Conservation (phyloP, 2,329 filamentous ascomycete species). For the Fusarium nanum region DNA sequence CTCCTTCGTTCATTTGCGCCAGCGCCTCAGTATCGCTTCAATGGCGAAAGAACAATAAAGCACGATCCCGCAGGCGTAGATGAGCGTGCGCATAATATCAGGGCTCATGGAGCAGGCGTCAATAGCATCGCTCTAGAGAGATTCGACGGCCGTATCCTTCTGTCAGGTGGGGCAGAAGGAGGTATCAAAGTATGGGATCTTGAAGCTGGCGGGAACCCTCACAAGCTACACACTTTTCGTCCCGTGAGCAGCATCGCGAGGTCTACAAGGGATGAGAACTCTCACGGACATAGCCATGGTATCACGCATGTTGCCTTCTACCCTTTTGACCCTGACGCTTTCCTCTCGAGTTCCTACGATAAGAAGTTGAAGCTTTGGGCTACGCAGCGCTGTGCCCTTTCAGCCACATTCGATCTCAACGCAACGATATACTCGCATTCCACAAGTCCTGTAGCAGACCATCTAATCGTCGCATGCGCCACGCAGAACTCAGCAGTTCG, state of each 20-base stretch:
- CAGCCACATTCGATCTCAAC: constrained; percentile 75
- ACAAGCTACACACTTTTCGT: constrained; percentile 61
- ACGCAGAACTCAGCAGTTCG: constrained; percentile 87
- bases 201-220: constrained; percentile 66
- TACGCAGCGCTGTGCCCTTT: constrained; percentile 69
- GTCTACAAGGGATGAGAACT: constrained; percentile 48
- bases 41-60: constrained; percentile 58
- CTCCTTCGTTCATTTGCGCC: constrained; percentile 77
- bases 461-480: constrained; percentile 86
- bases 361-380: constrained; percentile 81
- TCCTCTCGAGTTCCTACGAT: constrained; percentile 82
- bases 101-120: constrained; percentile 82
- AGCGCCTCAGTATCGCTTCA: constrained; percentile 75
- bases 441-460: constrained; percentile 76
- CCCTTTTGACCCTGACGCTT: constrained; percentile 79
- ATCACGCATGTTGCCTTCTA: constrained; percentile 83
- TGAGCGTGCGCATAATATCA: constrained; percentile 54
- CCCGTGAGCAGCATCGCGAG: constrained; percentile 65
- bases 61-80: constrained; percentile 37
- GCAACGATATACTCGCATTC: constrained; percentile 81
- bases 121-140: constrained; percentile 83
- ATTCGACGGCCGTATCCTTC: constrained; percentile 79
- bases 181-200: constrained; percentile 90
- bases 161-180: constrained; percentile 88
- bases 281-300: constrained; percentile 70